Conservation (phyloP, 352 stramenopile genomes). For the Globisporangium viniferum region DNA sequence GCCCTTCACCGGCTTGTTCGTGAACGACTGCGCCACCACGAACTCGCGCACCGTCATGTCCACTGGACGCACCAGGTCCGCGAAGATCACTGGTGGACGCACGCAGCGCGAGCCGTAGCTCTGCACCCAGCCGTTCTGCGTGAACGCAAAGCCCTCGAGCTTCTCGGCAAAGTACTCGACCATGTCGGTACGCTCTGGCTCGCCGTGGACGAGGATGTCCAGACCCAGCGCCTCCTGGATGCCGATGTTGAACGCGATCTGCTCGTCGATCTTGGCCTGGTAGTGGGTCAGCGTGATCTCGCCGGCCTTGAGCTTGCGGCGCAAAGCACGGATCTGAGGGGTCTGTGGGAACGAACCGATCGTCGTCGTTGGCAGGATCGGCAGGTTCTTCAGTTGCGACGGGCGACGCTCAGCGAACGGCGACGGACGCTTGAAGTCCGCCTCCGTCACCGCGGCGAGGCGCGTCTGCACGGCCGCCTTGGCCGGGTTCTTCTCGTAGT, state of each 20-base stretch:
- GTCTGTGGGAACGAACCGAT: conserved; percentile 96
- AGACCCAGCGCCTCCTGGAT: conserved; percentile 90
- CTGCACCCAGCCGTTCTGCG: conserved; percentile 92
- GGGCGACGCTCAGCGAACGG: conserved; percentile 76
- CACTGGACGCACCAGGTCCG: conserved; percentile 75
- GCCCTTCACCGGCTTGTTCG: conserved; percentile 90
- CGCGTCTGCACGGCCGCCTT: conserved; percentile 62
- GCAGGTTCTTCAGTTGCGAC: conserved; percentile 62
- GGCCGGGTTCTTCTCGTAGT: conserved; percentile 84
- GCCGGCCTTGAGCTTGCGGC: conserved; percentile 77
- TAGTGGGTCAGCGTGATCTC: conserved; percentile 74
- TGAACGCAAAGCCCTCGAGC: conserved; percentile 91
- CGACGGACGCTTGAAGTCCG: conserved; percentile 81
- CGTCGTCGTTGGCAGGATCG: conserved; percentile 90
- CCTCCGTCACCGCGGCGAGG: conserved; percentile 53
- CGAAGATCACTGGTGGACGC: conserved; percentile 89
- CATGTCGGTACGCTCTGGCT: conserved; percentile 94
- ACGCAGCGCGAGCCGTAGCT: conserved; percentile 92
- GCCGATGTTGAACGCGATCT: conserved; percentile 91
- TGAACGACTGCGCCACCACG: conserved; percentile 87
- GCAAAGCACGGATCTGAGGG: conserved; percentile 75
- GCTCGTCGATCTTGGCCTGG: conserved; percentile 87
- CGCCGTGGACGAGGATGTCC: conserved; percentile 93
- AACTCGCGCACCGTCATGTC: conserved; percentile 93
- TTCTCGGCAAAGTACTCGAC: conserved; percentile 95